Evolutionary conservation across 148 eudicot genomes (phyloP).

Genomic region (Chenopodium suecicum): DNA sequence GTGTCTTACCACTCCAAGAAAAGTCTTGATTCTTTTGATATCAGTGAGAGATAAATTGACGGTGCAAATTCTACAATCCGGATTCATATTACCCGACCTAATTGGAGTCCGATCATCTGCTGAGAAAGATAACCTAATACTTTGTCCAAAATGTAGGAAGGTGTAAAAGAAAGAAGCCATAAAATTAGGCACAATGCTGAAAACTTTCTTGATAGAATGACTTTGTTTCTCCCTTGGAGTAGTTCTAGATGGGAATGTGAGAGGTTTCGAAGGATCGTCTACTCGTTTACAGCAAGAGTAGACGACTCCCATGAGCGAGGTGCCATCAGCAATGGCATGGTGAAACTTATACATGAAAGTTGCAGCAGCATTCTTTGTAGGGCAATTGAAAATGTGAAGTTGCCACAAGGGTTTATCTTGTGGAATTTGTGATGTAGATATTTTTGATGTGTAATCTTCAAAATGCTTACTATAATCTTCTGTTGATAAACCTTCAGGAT

Average conservation of each 20-base stretch:
- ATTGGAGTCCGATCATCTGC: slow-evolving; percentile 37
- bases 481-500: slow-evolving; percentile 13
- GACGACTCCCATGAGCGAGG: slow-evolving; percentile 20
- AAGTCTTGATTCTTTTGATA: slow-evolving; percentile 34
- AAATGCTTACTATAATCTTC: slow-evolving; percentile 25
- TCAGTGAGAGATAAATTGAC: slow-evolving; percentile 28
- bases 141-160: slow-evolving; percentile 23
- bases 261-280: slow-evolving; percentile 23
- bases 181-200: slow-evolving; percentile 4
- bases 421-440: slow-evolving; percentile 23
- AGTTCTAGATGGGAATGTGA: slow-evolving; percentile 16
- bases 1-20: slow-evolving; percentile 41
- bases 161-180: slow-evolving; percentile 16
- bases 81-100: slow-evolving; percentile 28
- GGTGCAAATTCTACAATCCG: slow-evolving; percentile 17
- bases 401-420: slow-evolving; percentile 32
- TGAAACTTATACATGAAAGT: slow-evolving; percentile 26
- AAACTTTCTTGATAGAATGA: neutral
- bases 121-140: slow-evolving; percentile 11
- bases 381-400: slow-evolving; percentile 31
- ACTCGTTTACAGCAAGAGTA: slow-evolving; percentile 9
- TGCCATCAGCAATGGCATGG: slow-evolving; percentile 26
- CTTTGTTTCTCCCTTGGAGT: neutral
- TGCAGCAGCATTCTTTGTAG: slow-evolving; percentile 23
- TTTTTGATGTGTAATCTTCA: slow-evolving; percentile 23